Evolutionary conservation across 139 green algal species (phyloP).

Genomic region (Picochlorum sp.): DNA sequence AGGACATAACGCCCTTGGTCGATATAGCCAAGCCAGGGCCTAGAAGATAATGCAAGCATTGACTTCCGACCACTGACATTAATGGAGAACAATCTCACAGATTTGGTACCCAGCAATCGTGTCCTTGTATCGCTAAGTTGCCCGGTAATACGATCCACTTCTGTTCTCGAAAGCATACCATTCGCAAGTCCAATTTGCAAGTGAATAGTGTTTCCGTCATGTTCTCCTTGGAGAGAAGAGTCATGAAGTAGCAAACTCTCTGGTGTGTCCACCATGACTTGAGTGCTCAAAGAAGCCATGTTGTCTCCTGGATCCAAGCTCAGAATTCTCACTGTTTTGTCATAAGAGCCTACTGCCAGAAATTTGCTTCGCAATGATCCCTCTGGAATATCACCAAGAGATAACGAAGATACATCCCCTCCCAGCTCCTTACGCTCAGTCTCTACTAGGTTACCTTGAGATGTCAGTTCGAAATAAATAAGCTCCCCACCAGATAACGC

Average conservation of each 20-base stretch:
- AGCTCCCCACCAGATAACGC: slow-evolving; percentile 82
- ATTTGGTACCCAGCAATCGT: slow-evolving; percentile 81
- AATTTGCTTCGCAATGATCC: slow-evolving; percentile 66
- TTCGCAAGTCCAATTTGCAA: slow-evolving; percentile 75
- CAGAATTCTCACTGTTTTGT: slow-evolving; percentile 82
- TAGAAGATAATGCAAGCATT: slow-evolving; percentile 86
- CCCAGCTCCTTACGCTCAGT: slow-evolving; percentile 84
- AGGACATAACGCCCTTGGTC: slow-evolving; percentile 81
- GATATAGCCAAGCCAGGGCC: slow-evolving; percentile 90
- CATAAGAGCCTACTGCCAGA: slow-evolving; percentile 66
- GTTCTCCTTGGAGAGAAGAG: slow-evolving; percentile 16
- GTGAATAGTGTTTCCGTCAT: slow-evolving; percentile 56
- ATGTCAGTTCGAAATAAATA: slow-evolving; percentile 94
- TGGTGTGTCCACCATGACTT: slow-evolving; percentile 39
- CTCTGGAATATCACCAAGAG: slow-evolving; percentile 69
- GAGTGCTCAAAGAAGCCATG: slow-evolving; percentile 40
- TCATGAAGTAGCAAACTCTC: slow-evolving; percentile 71
- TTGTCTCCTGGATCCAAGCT: slow-evolving; percentile 72
- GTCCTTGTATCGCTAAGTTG: slow-evolving; percentile 76
- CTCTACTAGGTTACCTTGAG: slow-evolving; percentile 78
- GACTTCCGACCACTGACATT: slow-evolving; percentile 49
- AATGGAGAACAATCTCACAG: slow-evolving; percentile 67
- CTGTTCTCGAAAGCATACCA: slow-evolving; percentile 86
- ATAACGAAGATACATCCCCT: slow-evolving; percentile 78
- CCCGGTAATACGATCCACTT: slow-evolving; percentile 75